Evolutionary conservation across 2,329 filamentous ascomycete genomes (phyloP), one percentile per base, ranked within the genome.

Genomic region (Paecilomyces fulvus): DNA sequence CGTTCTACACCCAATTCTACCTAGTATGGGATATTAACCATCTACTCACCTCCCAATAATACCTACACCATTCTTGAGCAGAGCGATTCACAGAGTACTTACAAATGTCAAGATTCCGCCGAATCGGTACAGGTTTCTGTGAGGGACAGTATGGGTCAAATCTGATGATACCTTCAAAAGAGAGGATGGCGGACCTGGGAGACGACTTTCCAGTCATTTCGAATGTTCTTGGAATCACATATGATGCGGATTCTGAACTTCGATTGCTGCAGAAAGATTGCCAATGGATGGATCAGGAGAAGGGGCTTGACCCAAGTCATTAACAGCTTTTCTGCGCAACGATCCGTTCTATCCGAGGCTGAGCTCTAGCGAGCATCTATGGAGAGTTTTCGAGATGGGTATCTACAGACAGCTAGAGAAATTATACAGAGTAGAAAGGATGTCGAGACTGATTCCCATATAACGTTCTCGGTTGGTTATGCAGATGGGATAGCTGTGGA

Each of bases 291-390:
- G 55, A 60, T 43, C 12, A 43, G 33, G 33, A 37, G 1, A 56
- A 56, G 0, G 79, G 79, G 0, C 61, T 81, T 0, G 56, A 71
- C 10, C 10, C 67, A 73, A 37, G 77, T 78, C 1, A 76, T 73
- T 0, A 58, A 58, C 56, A 1, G 73, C 74, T 0, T 83, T 80
- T 52, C 75, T 70, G 62, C 65, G 67, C 3, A 83, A 83, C 52
- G 80, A 83, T 55, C 79, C 78, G 0, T 83, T 73, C 56, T 83
- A 73, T 60, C 79, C 79, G 2, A 70, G 73, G 0, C 78, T 76
- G 6, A 59, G 58, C 1, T 55, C 33, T 14, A 30, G 62, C 7
- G 56, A 54, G 3, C 9, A 10, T 1, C 48, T 67, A 3, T 72
- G 69, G 69, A 30, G n/a, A 6, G 56, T 51, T 0, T 73, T 52